A percentile compares a stretch with the other conserved stretches of the same genome.
These are phyloP conservation scores for Pichia sorboxylosa DNA, from an alignment of 1,139 yeast species.

Conservation along the genomic window DNA sequence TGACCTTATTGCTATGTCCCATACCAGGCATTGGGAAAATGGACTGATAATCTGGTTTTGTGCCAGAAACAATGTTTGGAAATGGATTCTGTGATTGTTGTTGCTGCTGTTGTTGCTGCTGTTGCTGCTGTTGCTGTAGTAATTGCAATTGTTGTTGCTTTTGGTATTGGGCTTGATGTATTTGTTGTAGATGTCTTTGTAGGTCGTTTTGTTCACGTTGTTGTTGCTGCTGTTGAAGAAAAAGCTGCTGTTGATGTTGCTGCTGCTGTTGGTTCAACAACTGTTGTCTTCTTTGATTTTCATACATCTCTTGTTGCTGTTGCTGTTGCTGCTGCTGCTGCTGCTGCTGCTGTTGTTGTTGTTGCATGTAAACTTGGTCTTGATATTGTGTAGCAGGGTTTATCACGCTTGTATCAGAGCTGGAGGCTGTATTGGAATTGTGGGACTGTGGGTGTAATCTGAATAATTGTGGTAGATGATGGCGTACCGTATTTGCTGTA, in stretches of 20 bases:
- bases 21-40: conserved; percentile 18
- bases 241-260: conserved; percentile 1
- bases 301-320: background rate
- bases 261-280: background rate
- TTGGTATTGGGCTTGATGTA: conserved; percentile 1
- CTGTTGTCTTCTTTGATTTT: background rate
- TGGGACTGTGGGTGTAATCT: conserved; percentile 2
- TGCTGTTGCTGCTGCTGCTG: conserved; percentile 1
- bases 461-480: conserved; percentile 8
- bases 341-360: conserved; percentile 1
- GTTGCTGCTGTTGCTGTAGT: conserved; percentile 3
- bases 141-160: background rate
- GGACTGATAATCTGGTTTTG: conserved; percentile 10
- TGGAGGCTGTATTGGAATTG: conserved; percentile 1
- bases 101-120: conserved; percentile 2
- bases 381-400: conserved; percentile 4
- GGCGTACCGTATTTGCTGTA: conserved; percentile 4
- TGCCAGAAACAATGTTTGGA: background rate
- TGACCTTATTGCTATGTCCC: conserved; percentile 10
- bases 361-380: conserved; percentile 2
- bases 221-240: background rate
- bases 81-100: background rate
- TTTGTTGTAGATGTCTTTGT: background rate
- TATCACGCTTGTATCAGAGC: conserved; percentile 1
- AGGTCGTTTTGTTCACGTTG: background rate